These are phyloP conservation scores for Lecanicillium sp. DNA, from an alignment of 2,329 filamentous ascomycete species.

Conservation along the genomic window DNA sequence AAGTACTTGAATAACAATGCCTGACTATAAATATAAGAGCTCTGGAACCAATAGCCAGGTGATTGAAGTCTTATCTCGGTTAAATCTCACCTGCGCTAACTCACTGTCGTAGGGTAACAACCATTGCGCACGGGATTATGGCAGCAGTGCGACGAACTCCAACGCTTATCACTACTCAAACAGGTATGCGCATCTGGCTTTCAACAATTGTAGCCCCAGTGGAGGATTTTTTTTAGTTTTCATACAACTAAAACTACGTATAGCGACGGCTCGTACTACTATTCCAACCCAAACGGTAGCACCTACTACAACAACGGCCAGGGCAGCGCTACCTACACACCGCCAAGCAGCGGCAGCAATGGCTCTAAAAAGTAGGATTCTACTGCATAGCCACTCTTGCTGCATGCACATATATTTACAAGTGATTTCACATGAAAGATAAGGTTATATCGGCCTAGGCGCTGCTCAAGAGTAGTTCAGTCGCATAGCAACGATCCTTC, in stretches of 20 bases:
- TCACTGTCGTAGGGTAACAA: slow-evolving; percentile 54
- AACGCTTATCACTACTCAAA: slow-evolving; percentile 66
- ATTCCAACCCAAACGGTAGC: slow-evolving; percentile 60
- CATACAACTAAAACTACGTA: background rate
- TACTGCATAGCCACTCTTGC: no score
- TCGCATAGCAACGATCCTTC: no score
- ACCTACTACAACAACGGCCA: slow-evolving; percentile 59
- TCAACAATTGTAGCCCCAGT: background rate
- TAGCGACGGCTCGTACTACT: slow-evolving; percentile 64
- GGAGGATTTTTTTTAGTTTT: background rate
- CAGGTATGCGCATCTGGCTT: slow-evolving; percentile 29
- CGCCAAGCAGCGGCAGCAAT: slow-evolving; percentile 25
- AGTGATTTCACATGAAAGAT: no score
- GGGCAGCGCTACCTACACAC: slow-evolving; percentile 53
- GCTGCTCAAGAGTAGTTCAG: no score
- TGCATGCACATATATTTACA: no score
- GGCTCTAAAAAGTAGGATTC: slow-evolving; percentile 7
- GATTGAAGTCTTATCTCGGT: slow-evolving; percentile 3
- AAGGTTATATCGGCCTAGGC: no score
- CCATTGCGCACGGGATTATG: slow-evolving; percentile 59
- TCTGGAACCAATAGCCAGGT: slow-evolving; percentile 58
- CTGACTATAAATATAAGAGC: slow-evolving; percentile 35
- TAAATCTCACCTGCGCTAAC: background rate
- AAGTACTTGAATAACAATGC: no score
- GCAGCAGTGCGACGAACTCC: slow-evolving; percentile 42